These are phyloP conservation scores for Diaporthe eres DNA, from an alignment of 2,329 filamentous ascomycete species.

Conservation along the genomic window DNA sequence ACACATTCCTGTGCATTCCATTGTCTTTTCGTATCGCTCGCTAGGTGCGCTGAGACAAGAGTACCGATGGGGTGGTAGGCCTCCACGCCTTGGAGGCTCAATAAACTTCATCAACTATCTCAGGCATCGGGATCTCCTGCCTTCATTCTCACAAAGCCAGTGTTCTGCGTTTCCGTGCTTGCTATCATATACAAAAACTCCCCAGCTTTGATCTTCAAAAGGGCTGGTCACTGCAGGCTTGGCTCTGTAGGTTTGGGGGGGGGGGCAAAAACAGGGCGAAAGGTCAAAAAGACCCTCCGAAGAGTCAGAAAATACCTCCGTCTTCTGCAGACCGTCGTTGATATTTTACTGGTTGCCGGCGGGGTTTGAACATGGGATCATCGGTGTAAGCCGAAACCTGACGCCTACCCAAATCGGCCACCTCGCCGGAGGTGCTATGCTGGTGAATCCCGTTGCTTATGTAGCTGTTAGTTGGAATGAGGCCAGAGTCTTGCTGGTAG, in stretches of 20 bases:
- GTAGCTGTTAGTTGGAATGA: neutral
- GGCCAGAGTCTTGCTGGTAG: too few relatives aligned
- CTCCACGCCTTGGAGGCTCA: neutral
- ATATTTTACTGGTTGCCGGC: conserved; percentile 13
- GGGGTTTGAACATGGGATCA: neutral
- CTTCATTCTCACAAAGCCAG: neutral
- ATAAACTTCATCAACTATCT: neutral
- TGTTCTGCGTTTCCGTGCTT: neutral
- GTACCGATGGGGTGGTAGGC: neutral
- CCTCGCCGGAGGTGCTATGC: neutral
- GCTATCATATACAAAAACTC: neutral
- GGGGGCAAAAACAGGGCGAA: neutral
- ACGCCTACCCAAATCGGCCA: conserved; percentile 7
- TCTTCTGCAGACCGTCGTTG: neutral
- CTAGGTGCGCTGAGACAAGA: neutral
- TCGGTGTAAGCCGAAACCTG: neutral
- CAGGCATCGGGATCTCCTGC: neutral
- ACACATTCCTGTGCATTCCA: neutral
- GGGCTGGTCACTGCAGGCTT: neutral
- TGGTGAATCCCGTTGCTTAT: neutral
- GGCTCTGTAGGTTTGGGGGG: neutral
- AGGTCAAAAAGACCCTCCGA: conserved; percentile 10
- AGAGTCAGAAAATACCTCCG: conserved; percentile 8
- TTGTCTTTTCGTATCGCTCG: neutral
- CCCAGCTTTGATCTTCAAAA: neutral